Base-by-base conservation (phyloP, 106 monocot genomes). In the Dioscorea zingiberensis region DNA sequence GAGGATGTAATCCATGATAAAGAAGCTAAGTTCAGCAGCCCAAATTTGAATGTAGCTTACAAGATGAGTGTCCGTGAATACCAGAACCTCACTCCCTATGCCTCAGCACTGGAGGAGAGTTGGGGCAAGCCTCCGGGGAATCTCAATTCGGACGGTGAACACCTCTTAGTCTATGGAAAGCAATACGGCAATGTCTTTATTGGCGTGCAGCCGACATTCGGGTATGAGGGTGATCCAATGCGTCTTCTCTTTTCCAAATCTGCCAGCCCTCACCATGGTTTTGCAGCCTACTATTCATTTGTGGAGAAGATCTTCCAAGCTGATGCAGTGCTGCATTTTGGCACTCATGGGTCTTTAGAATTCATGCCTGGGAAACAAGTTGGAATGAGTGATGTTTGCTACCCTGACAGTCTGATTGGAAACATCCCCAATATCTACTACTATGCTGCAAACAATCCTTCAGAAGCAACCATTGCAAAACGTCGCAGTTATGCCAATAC, bases 331-430 rank as follows among this genome's bases (percentile, higher is more conserved):
- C 83, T 91, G 21, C 91, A 91, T 68, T 91, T 91, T 53, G 91
- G 86, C n/a, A 91, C 91, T n/a, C 91, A 91, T 53, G 91, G 86
- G 2, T 86, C 91, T 7, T 75, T 91, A 19, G 91, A 90, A 60
- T 90, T 90, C 85, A 90, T 90, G 90, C 90, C 90, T 3, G 90
- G 90, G 48, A 90, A 90, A 72, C 90, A 90, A 68, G 90, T 90
- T 6, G 90, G 90, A 10, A 90, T 90, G 90, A 90, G 90, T 65
- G 90, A 90, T 25, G 85, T 65, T 10, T 90, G 90, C 82, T 90
- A 85, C 47, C 90, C 90, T 2, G 90, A 90, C 72, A 85, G 85
- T 54, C 80, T 90, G 45, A 90, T 90, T 19, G 90, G 90, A 3
- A 90, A 86, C 80, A 84, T 86, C 38, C 91, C 86, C 23, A 91